phyloP scores from a whole-genome alignment of 164 flowering plant genomes.

The Echeveria elegans region DNA sequence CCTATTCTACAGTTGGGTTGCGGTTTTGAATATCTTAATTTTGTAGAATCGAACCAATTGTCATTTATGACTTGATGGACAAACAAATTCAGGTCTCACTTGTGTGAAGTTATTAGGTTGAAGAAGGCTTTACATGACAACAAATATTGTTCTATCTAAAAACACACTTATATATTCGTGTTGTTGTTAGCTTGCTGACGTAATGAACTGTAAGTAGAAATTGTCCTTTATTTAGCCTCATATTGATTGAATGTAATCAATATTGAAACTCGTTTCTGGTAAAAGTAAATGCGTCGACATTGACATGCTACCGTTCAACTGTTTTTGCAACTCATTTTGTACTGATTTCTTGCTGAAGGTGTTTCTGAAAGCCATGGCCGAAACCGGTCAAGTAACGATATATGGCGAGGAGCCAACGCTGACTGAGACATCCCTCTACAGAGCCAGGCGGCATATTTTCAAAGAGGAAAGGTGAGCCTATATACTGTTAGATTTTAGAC shows the following conservation, averaged over 20 bases:
- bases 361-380: conserved; percentile 95
- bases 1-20: not conserved
- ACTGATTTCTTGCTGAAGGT: conserved; percentile 35
- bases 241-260: no score
- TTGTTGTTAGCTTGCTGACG: no score
- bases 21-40: not conserved
- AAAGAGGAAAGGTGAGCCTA: conserved; percentile 76
- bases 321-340: not conserved
- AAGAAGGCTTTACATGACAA: not conserved
- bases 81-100: not conserved
- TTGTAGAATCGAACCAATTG: not conserved
- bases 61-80: not conserved
- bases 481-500: not conserved
- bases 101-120: not conserved
- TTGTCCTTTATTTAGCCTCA: no score
- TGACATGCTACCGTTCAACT: not conserved
- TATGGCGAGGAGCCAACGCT: conserved; percentile 87
- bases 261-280: not conserved
- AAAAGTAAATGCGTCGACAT: not conserved
- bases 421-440: conserved; percentile 71
- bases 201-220: no score
- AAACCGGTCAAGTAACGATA: conserved; percentile 81
- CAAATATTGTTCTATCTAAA: no score
- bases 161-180: no score
- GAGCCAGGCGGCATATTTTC: conserved; percentile 82